A percentile compares a stretch with the other conserved stretches of the same genome.
Evolutionary conservation across 805 yeast genomes (phyloP).

Genomic region (Zygosaccharomyces lentus): DNA sequence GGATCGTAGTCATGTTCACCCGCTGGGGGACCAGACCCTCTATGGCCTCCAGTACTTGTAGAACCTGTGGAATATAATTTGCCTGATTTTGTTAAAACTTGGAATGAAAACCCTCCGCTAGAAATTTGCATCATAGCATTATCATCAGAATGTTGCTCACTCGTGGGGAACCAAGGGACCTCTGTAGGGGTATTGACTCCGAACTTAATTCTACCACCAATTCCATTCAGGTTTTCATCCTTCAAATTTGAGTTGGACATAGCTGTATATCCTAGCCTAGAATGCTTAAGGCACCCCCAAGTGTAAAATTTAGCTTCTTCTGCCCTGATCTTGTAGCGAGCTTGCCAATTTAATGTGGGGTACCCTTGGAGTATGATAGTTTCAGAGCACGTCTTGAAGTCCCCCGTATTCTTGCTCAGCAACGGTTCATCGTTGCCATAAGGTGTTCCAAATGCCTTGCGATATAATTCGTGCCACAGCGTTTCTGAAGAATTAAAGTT

Average conservation of each 20-base stretch:
- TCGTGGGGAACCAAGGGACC: conserved; percentile 29
- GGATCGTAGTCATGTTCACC: conserved; percentile 36
- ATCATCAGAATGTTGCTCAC: conserved; percentile 14
- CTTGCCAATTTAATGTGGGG: conserved; percentile 25
- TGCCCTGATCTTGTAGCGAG: conserved; percentile 24
- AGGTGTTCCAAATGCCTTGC: conserved; percentile 27
- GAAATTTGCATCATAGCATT: conserved; percentile 36
- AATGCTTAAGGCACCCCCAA: conserved; percentile 35
- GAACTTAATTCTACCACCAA: conserved; percentile 22
- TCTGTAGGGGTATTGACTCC: conserved; percentile 30
- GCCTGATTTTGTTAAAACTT: conserved; percentile 53
- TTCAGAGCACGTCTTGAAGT: conserved; percentile 28
- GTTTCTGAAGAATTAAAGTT: conserved; percentile 26
- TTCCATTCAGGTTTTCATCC: conserved; percentile 19
- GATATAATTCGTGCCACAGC: conserved; percentile 32
- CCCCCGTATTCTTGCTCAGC: conserved; percentile 14
- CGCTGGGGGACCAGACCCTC: conserved; percentile 40
- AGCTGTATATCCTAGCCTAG: conserved; percentile 32
- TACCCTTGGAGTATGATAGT: conserved; percentile 19
- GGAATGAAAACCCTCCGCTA: conserved; percentile 64
- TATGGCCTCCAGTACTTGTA: conserved; percentile 40
- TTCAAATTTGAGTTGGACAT: conserved; percentile 20
- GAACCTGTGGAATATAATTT: conserved; percentile 52
- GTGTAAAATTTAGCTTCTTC: conserved; percentile 25
- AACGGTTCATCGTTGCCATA: conserved; percentile 32